Evolutionary conservation across 2,329 filamentous ascomycete genomes (phyloP), one percentile per base, ranked within the genome.

Genomic region (Penicillium freii): DNA sequence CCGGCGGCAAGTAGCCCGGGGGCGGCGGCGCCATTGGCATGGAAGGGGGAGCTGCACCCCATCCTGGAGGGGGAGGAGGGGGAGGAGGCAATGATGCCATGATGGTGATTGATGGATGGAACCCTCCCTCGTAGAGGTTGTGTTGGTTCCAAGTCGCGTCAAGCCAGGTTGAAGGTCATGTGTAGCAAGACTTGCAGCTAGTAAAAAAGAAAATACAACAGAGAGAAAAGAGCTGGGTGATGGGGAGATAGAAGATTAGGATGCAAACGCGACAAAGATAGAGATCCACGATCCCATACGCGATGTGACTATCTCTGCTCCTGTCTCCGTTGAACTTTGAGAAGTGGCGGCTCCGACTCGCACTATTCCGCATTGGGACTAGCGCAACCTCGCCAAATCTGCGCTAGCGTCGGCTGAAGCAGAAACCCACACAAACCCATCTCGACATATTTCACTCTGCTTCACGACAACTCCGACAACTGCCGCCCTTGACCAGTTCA

Each of bases 1-100:
- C 83, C 25, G 88, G 85, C 43, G 92, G 91, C 62, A 87, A 87
- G 75, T 92, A 95, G 40, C 91, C 91, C 27, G 92, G 92, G 25
- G 92, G 92, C 52, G 92, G 91, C 62, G 92, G 92, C 52, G 89
- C 80, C 70, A 81, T 68, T 61, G 80, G 77, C 69, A 82, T 78
- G 8, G 80, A 78, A 66, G 81, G 78, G 66, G 81, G 79, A 63
- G 78, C 77, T 59, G 80, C 79, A 62, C 79, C 79, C 84, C 85
- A 87, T 75, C 85, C 85, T 62, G 86, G 86, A 59, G 87, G 87
- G 57, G 87, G 87, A n/a, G 87, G 87, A 45, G 87, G 87, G 33
- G 87, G 87, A 69, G 81, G 82, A 65, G 86, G 84, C 67, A 84
- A 75, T 66, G 78, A 84, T 69, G 81, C 80, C 85, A 86, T 87